Evolutionary conservation across 306 rosid species (phyloP).

Genomic region (Astragalus membranaceus): DNA sequence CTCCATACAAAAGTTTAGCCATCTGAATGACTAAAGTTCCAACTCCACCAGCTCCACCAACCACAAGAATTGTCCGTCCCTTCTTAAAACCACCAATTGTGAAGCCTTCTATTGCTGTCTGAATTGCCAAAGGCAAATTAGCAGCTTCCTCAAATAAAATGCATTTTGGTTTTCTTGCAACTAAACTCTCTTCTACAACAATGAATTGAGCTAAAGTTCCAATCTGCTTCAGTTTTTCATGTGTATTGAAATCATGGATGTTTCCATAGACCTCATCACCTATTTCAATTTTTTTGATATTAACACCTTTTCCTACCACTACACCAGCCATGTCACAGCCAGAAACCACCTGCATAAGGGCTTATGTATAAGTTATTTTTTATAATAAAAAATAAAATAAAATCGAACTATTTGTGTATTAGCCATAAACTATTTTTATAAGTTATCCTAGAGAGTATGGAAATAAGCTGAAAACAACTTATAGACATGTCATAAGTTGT

Average conservation of each 20-base stretch:
- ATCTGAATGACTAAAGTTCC: slow-evolving; percentile 38
- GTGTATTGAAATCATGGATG: slow-evolving; percentile 36
- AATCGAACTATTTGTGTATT: too few species aligned
- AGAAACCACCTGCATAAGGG: slow-evolving; percentile 33
- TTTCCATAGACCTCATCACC: slow-evolving; percentile 44
- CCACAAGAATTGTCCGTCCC: slow-evolving; percentile 29
- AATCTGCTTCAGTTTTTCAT: slow-evolving; percentile 27
- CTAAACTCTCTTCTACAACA: slow-evolving; percentile 32
- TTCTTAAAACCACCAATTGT: slow-evolving; percentile 17
- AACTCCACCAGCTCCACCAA: slow-evolving; percentile 51
- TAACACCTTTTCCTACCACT: slow-evolving; percentile 21
- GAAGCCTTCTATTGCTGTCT: slow-evolving; percentile 43
- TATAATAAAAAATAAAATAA: too few species aligned
- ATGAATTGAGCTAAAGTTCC: slow-evolving; percentile 41
- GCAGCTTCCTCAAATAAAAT: slow-evolving; percentile 46
- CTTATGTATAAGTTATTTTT: too few species aligned
- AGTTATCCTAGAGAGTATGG: too few species aligned
- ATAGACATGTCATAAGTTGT: too few species aligned
- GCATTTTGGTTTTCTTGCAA: slow-evolving; percentile 27
- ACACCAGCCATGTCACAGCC: slow-evolving; percentile 48
- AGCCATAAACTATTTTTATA: too few species aligned
- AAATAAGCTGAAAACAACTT: too few species aligned
- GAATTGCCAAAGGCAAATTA: slow-evolving; percentile 40
- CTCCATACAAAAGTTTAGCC: slow-evolving; percentile 34
- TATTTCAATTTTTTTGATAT: slow-evolving; percentile 21